Base-by-base conservation (phyloP, 768 basidiomycete genomes). In the Hypholoma fasciculare region DNA sequence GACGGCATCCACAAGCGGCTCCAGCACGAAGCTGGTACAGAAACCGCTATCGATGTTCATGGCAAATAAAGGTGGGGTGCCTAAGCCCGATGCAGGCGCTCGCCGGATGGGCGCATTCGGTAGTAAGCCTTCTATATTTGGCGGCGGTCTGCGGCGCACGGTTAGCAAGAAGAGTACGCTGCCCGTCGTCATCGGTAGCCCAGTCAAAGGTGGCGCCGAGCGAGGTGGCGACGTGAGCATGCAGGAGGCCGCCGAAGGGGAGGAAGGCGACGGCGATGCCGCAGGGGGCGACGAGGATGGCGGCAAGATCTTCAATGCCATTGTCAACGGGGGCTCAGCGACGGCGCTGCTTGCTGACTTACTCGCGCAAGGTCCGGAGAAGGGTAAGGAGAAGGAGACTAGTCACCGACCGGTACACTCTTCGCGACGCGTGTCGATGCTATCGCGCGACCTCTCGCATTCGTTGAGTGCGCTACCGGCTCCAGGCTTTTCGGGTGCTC, bases 371-470 rank as follows among this genome's bases (percentile, higher is more conserved):
- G 52, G 20, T 7, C 51, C 58, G 14, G 72, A 69, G 34, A 78
- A 79, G 61, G 76, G 71, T 16, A 78, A 74, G 65, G 68, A 70
- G 27, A 67, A 66, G 40, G 63, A 56, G 30, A 57, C 36, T 13
- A 49, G 34, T 9, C 59, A 57, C 16, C 49, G 70, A 27, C 67
- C 66, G 48, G 67, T 63, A 17, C 69, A 79, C 61, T 77, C 78
- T 3, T 82, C 82, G 27, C 73, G 82, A 44, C 73, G 85, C 40
- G 83, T 84, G 4, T 87, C 86, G 26, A 68, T 82, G 66, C 84
- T 85, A 0, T 82, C 82, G 20, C 82, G 85, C 55, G 78, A 82
- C 4, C 79, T 89, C 36, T 82, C 87, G 3, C 82, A 85, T 65
- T 90, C 88, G 5, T 66, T 89, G 36, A 81, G 76, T n/a, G 72